Percentiles rank a stretch among this genome's conserved stretches.
Evolutionary conservation across 75 land plant species (phyloP).

Genomic region (Larix kaempferi): DNA sequence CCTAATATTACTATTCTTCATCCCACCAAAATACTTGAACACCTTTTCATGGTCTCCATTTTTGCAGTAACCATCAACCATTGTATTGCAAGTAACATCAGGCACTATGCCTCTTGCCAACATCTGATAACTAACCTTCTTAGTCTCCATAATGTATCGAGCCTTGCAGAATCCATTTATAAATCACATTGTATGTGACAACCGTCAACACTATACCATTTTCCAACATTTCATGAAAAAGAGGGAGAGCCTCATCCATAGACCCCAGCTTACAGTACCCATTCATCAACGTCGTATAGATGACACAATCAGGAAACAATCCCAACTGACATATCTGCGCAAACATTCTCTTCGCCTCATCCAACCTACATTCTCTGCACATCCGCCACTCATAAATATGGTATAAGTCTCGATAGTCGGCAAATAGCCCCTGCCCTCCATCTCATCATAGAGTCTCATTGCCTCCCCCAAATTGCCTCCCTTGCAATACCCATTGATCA

Average conservation of each 20-base stretch:
- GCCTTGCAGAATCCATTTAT: slow-evolving; percentile 23
- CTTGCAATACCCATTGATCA: slow-evolving; percentile 52
- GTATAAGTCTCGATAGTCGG: slow-evolving; percentile 45
- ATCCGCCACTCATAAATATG: slow-evolving; percentile 56
- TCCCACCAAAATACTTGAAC: slow-evolving; percentile 28
- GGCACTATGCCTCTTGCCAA: slow-evolving; percentile 37
- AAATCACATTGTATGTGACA: slow-evolving; percentile 36
- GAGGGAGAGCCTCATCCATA: slow-evolving; percentile 24
- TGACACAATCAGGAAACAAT: slow-evolving; percentile 20
- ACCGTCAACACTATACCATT: slow-evolving; percentile 34
- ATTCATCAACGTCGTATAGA: slow-evolving; percentile 33
- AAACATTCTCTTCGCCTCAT: slow-evolving; percentile 15
- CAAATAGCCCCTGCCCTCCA: slow-evolving; percentile 23
- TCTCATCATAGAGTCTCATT: slow-evolving; percentile 26
- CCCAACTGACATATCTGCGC: slow-evolving; percentile 32
- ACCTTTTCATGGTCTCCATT: slow-evolving; percentile 50
- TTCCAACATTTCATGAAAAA: slow-evolving; percentile 29
- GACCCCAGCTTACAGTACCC: slow-evolving; percentile 28
- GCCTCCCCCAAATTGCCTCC: slow-evolving; percentile 12
- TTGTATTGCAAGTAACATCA: slow-evolving; percentile 69
- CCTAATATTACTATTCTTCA: slow-evolving; percentile 29
- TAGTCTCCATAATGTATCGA: slow-evolving; percentile 18
- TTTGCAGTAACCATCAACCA: slow-evolving; percentile 77
- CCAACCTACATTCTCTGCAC: slow-evolving; percentile 30
- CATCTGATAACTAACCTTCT: slow-evolving; percentile 55